These are phyloP conservation scores for Petunia secreta DNA, from an alignment of 257 asterid genomes.

Conservation along the genomic window DNA sequence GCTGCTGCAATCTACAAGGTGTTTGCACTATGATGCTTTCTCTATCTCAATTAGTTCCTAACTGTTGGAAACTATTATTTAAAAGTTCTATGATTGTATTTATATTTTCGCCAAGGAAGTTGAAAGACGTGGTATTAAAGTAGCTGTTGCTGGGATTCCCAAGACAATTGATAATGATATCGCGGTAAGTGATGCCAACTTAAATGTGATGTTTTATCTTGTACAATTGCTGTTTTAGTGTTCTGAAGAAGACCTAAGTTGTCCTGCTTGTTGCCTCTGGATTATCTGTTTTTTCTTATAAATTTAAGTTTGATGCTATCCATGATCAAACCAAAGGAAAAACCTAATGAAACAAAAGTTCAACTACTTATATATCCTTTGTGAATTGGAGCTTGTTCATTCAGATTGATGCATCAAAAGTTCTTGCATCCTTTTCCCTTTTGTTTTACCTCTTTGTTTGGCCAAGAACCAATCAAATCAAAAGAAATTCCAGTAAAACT, in stretches of 20 bases:
- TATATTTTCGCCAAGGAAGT: constrained; percentile 66
- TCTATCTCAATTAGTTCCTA: constrained; percentile 23
- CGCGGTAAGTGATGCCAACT: constrained; percentile 59
- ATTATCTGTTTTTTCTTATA: background rate
- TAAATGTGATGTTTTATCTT: constrained; percentile 24
- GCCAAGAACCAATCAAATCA: constrained; percentile 7
- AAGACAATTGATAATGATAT: constrained; percentile 97
- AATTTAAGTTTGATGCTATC: constrained; percentile 1
- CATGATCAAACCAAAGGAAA: constrained; percentile 14
- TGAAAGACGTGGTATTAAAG: constrained; percentile 81
- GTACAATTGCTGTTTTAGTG: constrained; percentile 7
- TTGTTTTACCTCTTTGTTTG: constrained; percentile 16
- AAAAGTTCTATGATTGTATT: constrained; percentile 26
- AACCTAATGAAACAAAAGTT: constrained; percentile 20
- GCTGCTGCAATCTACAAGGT: constrained; percentile 91
- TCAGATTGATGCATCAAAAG: background rate
- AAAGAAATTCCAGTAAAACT: constrained; percentile 16
- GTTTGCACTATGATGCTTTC: constrained; percentile 24
- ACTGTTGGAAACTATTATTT: constrained; percentile 9
- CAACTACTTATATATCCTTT: background rate
- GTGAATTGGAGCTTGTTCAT: constrained; percentile 3
- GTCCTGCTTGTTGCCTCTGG: constrained; percentile 25
- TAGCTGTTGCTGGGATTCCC: constrained; percentile 94
- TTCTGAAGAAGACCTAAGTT: background rate
- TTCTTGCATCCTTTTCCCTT: background rate